Conservation (phyloP, 345 rosid genomes). For the Ricinus communis region DNA sequence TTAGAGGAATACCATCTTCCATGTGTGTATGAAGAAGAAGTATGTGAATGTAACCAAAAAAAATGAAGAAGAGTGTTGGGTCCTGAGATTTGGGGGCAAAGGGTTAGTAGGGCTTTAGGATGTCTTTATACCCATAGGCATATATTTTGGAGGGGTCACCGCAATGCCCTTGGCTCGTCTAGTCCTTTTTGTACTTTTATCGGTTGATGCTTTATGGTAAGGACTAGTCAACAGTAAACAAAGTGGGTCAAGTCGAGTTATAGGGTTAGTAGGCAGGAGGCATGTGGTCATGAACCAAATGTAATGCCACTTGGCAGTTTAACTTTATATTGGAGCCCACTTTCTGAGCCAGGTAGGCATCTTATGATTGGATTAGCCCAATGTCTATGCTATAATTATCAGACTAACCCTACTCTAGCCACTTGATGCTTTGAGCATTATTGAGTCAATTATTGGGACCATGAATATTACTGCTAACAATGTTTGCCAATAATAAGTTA, state of each 20-base stretch:
- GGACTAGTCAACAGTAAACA: neutral
- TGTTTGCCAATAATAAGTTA: too few relatives aligned
- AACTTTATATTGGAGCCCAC: neutral
- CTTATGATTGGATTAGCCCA: neutral
- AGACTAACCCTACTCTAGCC: too few relatives aligned
- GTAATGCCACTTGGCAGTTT: neutral
- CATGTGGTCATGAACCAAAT: neutral
- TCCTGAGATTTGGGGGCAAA: neutral
- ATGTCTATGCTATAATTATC: too few relatives aligned
- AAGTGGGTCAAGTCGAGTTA: neutral
- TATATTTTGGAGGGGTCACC: neutral
- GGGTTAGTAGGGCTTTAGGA: neutral
- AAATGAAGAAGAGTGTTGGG: neutral
- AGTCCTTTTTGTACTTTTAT: conserved; percentile 9
- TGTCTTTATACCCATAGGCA: neutral
- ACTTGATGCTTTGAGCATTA: too few relatives aligned
- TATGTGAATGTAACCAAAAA: neutral
- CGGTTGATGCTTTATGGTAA: neutral
- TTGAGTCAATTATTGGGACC: too few relatives aligned
- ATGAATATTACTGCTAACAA: too few relatives aligned
- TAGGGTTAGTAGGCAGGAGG: neutral
- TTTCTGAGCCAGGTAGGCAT: neutral
- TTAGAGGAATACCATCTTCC: conserved; percentile 41
- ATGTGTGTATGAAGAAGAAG: conserved; percentile 2
- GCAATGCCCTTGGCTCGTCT: neutral